Evolutionary conservation across 1,284 basidiomycete genomes (phyloP).

Genomic region (Trichosporon coremiiforme): DNA sequence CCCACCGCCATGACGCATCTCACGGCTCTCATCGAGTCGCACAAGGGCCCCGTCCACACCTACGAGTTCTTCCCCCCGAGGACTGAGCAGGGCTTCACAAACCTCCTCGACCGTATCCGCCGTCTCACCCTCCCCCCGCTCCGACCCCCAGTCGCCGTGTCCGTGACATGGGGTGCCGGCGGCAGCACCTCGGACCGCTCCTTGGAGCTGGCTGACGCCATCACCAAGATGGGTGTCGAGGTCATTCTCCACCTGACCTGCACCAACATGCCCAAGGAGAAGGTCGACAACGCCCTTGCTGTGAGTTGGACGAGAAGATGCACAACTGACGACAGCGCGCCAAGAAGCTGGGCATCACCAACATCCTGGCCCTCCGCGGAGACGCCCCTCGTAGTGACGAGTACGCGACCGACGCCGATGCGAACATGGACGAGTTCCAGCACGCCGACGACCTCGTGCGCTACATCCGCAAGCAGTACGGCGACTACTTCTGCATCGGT

Average conservation of each 20-base stretch:
- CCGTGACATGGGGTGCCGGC: conserved; percentile 96
- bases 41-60: conserved; percentile 68
- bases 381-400: conserved; percentile 93
- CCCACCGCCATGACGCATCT: conserved; percentile 30
- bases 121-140: conserved; percentile 64
- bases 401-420: conserved; percentile 74
- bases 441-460: conserved; percentile 86
- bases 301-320: conserved; percentile 58
- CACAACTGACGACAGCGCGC: conserved; percentile 64
- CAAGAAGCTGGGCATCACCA: conserved; percentile 79
- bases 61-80: conserved; percentile 96
- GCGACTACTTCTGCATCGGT: conserved; percentile 79
- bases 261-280: conserved; percentile 90
- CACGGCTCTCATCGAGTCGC: conserved; percentile 22
- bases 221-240: conserved; percentile 60
- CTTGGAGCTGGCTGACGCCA: conserved; percentile 78
- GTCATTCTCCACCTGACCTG: conserved; percentile 95
- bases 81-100: conserved; percentile 87
- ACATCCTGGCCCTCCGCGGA: conserved; percentile 88
- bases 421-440: conserved; percentile 72
- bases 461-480: conserved; percentile 86
- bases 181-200: conserved; percentile 86
- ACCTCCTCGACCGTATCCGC: conserved; percentile 76
- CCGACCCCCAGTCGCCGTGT: conserved; percentile 70
- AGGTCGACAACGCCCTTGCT: conserved; percentile 79